Evolutionary conservation across 192 early-diverging fungal genomes (phyloP), one percentile per base, ranked within the genome.

Genomic region (Geranomyces michiganensis): DNA sequence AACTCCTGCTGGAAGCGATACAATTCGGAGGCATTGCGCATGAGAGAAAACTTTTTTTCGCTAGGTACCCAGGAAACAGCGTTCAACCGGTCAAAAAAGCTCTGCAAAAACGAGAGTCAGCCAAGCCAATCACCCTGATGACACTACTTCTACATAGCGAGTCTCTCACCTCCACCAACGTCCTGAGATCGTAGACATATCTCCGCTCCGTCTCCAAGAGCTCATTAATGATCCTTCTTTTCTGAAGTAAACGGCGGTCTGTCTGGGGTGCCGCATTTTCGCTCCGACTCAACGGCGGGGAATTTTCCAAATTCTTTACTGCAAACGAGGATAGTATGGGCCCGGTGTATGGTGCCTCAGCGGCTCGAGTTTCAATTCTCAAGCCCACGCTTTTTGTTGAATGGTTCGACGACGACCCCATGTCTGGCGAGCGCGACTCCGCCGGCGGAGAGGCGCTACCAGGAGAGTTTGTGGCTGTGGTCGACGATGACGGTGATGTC

Each of bases 1-100:
- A 75, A 75, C 47, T 75, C 73, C 44, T 75, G 74, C 48, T 76
- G 68, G 36, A 76, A 76, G 21, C 62, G 76, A 48, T 71, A 76
- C 33, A 76, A 46, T 27, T 76, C 74, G 33, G 53, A 65, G 3
- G 74, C 74, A 63, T 76, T 76, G 3, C 74, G 68, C 61, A 76
- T 71, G 21, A 76, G 63, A 21, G 55, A 62, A 30, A 76, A 76
- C 29, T 70, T 70, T 32, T 76, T 76, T 29, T 76, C 74, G 45
- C 48, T 67, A 0, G 74, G 67, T 5, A 76, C 33, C 74, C 74
- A 76, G 6, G 74, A 76, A 22, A 65, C 74, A 31, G 70, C 74
- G 58, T 65, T 71, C 21, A 76, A 44, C 12, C 74, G 74, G 53
- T 76, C 70, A 36, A 76, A 76, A 49, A 62, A 76, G 51, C 74